phyloP scores from a whole-genome alignment of 2,329 filamentous ascomycete species.

The Xenoacremonium recifei region DNA sequence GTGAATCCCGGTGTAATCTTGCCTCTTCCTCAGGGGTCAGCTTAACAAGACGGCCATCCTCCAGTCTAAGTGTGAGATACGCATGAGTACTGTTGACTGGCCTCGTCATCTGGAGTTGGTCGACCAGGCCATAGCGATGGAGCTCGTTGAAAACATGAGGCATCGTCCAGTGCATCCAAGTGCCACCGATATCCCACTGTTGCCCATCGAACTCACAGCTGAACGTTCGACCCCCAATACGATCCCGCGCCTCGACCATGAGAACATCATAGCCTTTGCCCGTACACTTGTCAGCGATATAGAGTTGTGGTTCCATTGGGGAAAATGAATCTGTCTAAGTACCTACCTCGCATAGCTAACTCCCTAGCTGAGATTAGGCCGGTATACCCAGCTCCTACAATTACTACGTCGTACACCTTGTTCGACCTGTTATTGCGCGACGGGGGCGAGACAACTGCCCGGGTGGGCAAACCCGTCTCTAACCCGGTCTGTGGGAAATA shows the following conservation, averaged over 20 bases:
- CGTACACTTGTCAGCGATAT: no score
- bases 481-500: no score
- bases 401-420: constrained; percentile 12
- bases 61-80: no score
- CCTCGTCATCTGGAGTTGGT: no score
- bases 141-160: constrained; percentile 41
- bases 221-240: constrained; percentile 42
- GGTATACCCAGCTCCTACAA: constrained; percentile 27
- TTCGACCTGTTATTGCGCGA: background rate
- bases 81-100: no score
- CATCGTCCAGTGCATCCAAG: constrained; percentile 40
- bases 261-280: constrained; percentile 31
- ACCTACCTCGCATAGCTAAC: constrained; percentile 20
- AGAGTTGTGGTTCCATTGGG: no score
- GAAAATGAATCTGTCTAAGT: no score
- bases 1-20: no score
- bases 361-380: constrained; percentile 31
- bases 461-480: constrained; percentile 4
- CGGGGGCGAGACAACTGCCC: constrained; percentile 6
- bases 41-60: no score
- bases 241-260: constrained; percentile 39
- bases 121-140: constrained; percentile 37
- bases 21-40: no score
- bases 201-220: constrained; percentile 33
- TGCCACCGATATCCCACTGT: constrained; percentile 41